phyloP scores from a whole-genome alignment of 805 yeast species.

The Yarrowia hollandica region DNA sequence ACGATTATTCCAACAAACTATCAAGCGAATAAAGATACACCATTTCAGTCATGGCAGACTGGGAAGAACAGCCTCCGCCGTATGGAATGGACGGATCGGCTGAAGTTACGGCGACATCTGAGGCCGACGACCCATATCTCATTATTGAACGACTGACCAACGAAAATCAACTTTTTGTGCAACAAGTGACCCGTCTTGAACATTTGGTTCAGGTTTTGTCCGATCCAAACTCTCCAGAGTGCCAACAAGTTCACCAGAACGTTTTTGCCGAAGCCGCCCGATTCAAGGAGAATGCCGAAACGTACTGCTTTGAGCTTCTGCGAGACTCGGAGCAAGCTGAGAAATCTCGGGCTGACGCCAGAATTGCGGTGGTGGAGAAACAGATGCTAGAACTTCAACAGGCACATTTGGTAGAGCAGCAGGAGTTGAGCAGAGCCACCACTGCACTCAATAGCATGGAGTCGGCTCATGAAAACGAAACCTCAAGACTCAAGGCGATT shows the following conservation, averaged over 20 bases:
- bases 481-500: background rate
- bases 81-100: constrained; percentile 9
- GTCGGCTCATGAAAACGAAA: background rate
- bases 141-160: background rate
- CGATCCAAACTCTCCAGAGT: background rate
- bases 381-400: background rate
- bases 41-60: background rate
- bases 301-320: constrained; percentile 16
- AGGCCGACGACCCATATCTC: constrained; percentile 3
- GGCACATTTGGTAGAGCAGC: background rate
- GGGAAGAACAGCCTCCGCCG: constrained; percentile 26
- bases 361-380: constrained; percentile 5
- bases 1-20: background rate
- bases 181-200: background rate
- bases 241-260: constrained; percentile 11
- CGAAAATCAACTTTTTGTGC: constrained; percentile 1
- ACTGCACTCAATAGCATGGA: background rate
- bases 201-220: background rate
- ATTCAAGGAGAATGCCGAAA: constrained; percentile 17
- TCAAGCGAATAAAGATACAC: no score
- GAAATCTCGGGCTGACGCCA: constrained; percentile 3
- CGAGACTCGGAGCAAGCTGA: constrained; percentile 10
- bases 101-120: background rate
- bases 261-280: constrained; percentile 1
- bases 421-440: background rate